Base-by-base conservation (phyloP, 2,329 filamentous ascomycete genomes). In the Pestalotiopsis sp. region DNA sequence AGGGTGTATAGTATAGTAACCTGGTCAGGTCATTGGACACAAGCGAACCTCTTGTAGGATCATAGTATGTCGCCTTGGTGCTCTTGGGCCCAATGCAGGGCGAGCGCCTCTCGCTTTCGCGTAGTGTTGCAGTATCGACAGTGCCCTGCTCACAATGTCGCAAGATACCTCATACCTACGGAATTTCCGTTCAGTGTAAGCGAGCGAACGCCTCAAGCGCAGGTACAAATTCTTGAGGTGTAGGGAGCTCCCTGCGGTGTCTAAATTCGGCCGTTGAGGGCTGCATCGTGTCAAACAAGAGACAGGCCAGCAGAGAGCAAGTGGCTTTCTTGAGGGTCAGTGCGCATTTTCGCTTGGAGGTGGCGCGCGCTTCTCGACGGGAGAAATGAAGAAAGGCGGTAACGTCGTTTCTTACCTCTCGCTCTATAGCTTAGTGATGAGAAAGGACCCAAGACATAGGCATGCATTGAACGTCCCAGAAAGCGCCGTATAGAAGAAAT, bases 231-330 rank as follows among this genome's bases (percentile, higher is more conserved):
- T 9, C 31, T 5, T 4, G 25, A 58, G 25, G 11, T 59, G 27
- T n/a, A 59, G 23, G 57, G 27, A 59, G 20, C 25, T n/a, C 17
- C 57, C 57, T 59, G 57, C 57, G 13, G 57, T 23, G 11, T 23
- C 20, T 52, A n/a, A 52, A 20, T 23, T 45, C 17, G 23, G 59
- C 27, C 59, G 31, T 62, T 62, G 59, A 20, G 17, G 27, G 59
- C 59, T 62, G 59, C 59, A 20, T 62, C 59, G 36, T 13, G 59
- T 62, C 31, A 62, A 38, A 38, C 12, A 39, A 59, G 20, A 59
- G 57, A 36, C 25, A 5, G 57, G 23, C 7, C 17, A 20, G 45
- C 7, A 52, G 20, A 23, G 45, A 52, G 14, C 7, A 4, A 52
- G 45, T 7, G 45, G 20, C 17, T 7, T 52, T 36, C 31, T 36